Conservation (phyloP, 495 filamentous ascomycete species). For the Aspergillus asperescens region DNA sequence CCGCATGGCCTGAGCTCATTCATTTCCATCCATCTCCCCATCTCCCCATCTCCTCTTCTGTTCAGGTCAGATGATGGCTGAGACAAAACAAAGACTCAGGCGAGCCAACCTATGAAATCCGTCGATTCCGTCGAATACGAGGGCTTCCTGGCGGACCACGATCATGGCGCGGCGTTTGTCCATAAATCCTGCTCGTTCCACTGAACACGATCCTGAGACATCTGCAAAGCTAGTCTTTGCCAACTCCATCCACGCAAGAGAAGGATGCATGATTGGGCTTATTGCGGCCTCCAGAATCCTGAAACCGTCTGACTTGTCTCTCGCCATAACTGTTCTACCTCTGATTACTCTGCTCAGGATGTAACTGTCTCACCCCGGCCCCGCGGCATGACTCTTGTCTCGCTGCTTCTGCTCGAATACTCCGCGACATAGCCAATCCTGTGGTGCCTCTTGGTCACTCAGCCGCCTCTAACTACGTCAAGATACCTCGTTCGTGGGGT, state of each 20-base stretch:
- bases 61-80: slow-evolving; percentile 4
- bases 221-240: slow-evolving; percentile 2
- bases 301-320: not conserved
- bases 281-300: not conserved
- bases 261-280: not conserved
- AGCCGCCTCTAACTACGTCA: not conserved
- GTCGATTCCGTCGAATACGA: not conserved
- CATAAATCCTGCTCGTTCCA: not conserved
- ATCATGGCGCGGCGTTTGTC: not conserved
- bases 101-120: not conserved
- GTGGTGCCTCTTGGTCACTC: not conserved
- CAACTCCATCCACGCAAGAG: not conserved
- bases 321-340: not conserved
- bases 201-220: slow-evolving; percentile 4
- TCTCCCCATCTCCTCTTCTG: not conserved
- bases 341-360: slow-evolving; percentile 14
- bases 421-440: slow-evolving; percentile 3
- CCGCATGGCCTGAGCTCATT: not conserved
- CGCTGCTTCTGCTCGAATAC: slow-evolving; percentile 3
- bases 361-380: slow-evolving; percentile 29
- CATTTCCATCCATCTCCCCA: not conserved
- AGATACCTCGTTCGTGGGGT: not conserved
- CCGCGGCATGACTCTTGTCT: not conserved
- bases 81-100: not conserved
- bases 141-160: not conserved